These are phyloP conservation scores for Acanthochlamys bracteata DNA, from an alignment of 106 monocot genomes.

Conservation along the genomic window DNA sequence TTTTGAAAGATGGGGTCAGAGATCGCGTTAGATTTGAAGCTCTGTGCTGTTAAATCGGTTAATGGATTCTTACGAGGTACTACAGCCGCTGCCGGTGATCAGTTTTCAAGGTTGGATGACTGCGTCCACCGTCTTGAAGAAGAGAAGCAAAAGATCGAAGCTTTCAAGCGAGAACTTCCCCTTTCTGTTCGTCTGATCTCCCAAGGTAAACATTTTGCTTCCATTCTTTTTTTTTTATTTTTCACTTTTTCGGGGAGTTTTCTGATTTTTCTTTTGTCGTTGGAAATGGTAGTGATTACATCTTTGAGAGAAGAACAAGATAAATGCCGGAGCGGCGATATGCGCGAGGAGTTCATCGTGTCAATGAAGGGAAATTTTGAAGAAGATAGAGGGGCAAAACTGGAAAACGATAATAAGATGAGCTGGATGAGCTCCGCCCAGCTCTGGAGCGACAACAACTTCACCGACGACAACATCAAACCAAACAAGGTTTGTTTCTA, in stretches of 20 bases:
- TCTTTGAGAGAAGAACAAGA: constrained; percentile 44
- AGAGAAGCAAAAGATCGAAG: constrained; percentile 69
- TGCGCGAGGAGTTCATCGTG: constrained; percentile 38
- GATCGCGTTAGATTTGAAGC: constrained; percentile 45
- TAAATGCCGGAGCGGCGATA: constrained; percentile 17
- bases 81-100: constrained; percentile 6
- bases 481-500: neutral
- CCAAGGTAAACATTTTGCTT: neutral
- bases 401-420: constrained; percentile 48
- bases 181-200: constrained; percentile 35
- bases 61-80: constrained; percentile 11
- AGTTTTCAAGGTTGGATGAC: constrained; percentile 29
- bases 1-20: constrained; percentile 24
- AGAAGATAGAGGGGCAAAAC: constrained; percentile 23
- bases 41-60: constrained; percentile 21
- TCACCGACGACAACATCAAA: constrained; percentile 7
- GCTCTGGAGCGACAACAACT: constrained; percentile 66
- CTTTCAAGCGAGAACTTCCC: constrained; percentile 78
- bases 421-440: constrained; percentile 94
- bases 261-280: neutral
- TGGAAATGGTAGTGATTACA: constrained; percentile 41
- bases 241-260: neutral
- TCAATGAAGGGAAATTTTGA: constrained; percentile 30
- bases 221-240: neutral
- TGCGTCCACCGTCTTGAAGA: constrained; percentile 42